phyloP scores from a whole-genome alignment of 352 stramenopile genomes.

The Phytophthora citricola region DNA sequence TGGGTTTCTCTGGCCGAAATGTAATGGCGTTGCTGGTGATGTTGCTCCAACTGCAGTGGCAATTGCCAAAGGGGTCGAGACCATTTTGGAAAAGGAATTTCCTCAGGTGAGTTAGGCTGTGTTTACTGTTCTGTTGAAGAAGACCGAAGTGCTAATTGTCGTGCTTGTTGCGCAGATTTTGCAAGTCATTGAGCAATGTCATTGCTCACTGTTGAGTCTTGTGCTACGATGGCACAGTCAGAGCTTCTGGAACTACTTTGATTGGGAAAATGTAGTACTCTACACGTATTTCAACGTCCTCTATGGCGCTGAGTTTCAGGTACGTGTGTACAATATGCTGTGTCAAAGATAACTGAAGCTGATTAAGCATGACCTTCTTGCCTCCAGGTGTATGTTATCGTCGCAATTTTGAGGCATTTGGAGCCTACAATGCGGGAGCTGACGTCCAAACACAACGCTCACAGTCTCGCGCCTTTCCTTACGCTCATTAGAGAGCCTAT shows the following conservation, averaged over 20 bases:
- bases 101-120: conserved; percentile 45
- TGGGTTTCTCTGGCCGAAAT: conserved; percentile 50
- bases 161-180: conserved; percentile 42
- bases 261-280: conserved; percentile 66
- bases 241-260: conserved; percentile 76
- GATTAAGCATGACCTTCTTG: neutral
- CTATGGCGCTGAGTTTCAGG: conserved; percentile 68
- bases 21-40: neutral
- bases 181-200: conserved; percentile 44
- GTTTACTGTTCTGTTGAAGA: neutral
- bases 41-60: neutral
- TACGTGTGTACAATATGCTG: conserved; percentile 13
- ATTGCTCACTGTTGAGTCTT: conserved; percentile 56
- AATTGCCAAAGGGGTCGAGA: conserved; percentile 52
- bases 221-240: conserved; percentile 61
- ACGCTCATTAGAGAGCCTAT: conserved; percentile 52
- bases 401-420: conserved; percentile 58
- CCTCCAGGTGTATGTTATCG: conserved; percentile 59
- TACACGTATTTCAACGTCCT: conserved; percentile 62
- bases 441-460: conserved; percentile 28
- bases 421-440: conserved; percentile 47
- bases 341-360: neutral
- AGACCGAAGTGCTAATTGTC: conserved; percentile 3
- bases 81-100: conserved; percentile 55
- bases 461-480: conserved; percentile 42